Percentiles rank a stretch among this genome's conserved stretches.
Conservation (phyloP, 805 yeast species). For the Cyberlindnera lachancei region DNA sequence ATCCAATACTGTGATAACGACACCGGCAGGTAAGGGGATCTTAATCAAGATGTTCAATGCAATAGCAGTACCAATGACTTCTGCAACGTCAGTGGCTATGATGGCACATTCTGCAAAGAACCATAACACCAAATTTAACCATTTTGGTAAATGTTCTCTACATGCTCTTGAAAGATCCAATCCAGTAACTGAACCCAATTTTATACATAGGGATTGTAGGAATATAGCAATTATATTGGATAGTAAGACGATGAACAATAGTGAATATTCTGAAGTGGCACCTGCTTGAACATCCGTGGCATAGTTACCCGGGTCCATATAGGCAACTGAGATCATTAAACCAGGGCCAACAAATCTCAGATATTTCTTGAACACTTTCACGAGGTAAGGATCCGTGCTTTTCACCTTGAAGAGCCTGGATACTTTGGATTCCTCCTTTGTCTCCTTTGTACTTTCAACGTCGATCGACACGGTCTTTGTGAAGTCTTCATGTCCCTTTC, state of each 20-base stretch:
- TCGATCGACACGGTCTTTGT: slow-evolving; percentile 3
- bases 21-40: slow-evolving; percentile 74
- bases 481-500: slow-evolving; percentile 1
- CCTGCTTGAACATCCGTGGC: slow-evolving; percentile 88
- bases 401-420: slow-evolving; percentile 10
- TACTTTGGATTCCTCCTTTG: slow-evolving; percentile 1
- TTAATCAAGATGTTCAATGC: slow-evolving; percentile 69
- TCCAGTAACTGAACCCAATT: slow-evolving; percentile 86
- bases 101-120: slow-evolving; percentile 83
- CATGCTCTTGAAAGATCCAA: slow-evolving; percentile 83
- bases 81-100: slow-evolving; percentile 89
- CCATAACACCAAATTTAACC: slow-evolving; percentile 59
- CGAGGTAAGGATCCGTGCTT: slow-evolving; percentile 10
- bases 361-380: slow-evolving; percentile 40
- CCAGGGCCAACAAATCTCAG: slow-evolving; percentile 80
- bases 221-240: slow-evolving; percentile 83
- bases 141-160: slow-evolving; percentile 56
- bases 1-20: slow-evolving; percentile 69
- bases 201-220: slow-evolving; percentile 75
- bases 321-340: slow-evolving; percentile 79
- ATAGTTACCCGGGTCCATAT: slow-evolving; percentile 92
- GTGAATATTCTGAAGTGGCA: slow-evolving; percentile 65
- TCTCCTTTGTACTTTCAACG: slow-evolving; percentile 3
- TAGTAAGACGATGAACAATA: slow-evolving; percentile 62
- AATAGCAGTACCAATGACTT: slow-evolving; percentile 90